Percentiles rank a stretch among this genome's conserved stretches.
These are phyloP conservation scores for Cicer bijugum DNA, from an alignment of 306 rosid genomes.

Conservation along the genomic window DNA sequence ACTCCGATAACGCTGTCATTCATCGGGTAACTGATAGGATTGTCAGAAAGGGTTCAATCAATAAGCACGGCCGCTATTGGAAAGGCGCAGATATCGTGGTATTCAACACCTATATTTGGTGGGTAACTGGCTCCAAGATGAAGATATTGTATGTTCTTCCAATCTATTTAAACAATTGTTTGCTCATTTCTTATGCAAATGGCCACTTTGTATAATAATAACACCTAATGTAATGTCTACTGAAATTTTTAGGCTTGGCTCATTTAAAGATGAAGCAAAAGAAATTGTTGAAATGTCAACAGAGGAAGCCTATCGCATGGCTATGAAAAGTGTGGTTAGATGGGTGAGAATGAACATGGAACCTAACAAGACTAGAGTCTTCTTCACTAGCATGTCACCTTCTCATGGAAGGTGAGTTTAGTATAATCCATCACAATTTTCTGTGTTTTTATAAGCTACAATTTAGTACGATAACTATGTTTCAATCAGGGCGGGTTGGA, in stretches of 20 bases:
- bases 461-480: neutral
- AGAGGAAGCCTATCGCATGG: constrained; percentile 84
- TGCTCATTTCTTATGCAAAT: constrained; percentile 4
- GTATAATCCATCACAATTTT: neutral
- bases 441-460: neutral
- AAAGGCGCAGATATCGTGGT: constrained; percentile 79
- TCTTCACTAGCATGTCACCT: constrained; percentile 99
- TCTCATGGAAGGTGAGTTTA: constrained; percentile 71
- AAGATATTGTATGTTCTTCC: constrained; percentile 68
- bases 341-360: constrained; percentile 85
- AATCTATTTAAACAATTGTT: neutral
- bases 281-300: constrained; percentile 71
- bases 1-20: constrained; percentile 80
- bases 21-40: constrained; percentile 85
- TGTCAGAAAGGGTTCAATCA: constrained; percentile 84
- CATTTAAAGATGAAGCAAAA: constrained; percentile 77
- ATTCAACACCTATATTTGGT: constrained; percentile 93
- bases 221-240: neutral
- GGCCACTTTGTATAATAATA: neutral
- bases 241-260: constrained; percentile 63
- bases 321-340: constrained; percentile 83
- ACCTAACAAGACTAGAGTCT: constrained; percentile 74
- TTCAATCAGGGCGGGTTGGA: neutral
- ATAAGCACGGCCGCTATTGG: constrained; percentile 83
- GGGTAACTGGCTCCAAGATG: constrained; percentile 89